Percentiles rank a stretch among this genome's conserved stretches.
These are phyloP conservation scores for Kwoniella heveanensis DNA, from an alignment of 768 basidiomycete species.

Conservation along the genomic window DNA sequence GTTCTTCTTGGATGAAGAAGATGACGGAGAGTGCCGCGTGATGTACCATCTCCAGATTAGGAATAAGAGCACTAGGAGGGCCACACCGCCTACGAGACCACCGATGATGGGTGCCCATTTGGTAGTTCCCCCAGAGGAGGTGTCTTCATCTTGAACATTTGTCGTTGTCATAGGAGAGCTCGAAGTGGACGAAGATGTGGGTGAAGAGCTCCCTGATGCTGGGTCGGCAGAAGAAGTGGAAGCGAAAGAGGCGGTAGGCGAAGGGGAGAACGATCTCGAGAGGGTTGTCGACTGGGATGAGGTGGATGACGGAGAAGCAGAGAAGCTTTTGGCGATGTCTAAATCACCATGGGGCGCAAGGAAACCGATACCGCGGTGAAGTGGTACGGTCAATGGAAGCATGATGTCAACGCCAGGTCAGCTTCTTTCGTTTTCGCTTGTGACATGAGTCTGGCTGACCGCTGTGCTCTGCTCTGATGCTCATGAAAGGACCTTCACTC, in stretches of 20 bases:
- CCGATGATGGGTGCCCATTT: conserved; percentile 37
- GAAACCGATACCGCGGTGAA: too few species aligned
- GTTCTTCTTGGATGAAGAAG: background rate
- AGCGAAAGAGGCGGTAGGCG: background rate
- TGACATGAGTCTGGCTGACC: too few species aligned
- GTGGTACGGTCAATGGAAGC: too few species aligned
- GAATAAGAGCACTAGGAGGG: conserved; percentile 20
- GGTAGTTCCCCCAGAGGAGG: background rate
- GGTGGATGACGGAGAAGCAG: conserved; percentile 8
- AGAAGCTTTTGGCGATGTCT: conserved; percentile 13
- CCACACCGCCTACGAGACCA: conserved; percentile 30
- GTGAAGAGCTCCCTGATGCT: conserved; percentile 6
- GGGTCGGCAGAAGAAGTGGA: background rate
- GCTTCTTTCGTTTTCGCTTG: too few species aligned
- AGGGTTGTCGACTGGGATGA: conserved; percentile 35
- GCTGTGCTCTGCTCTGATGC: too few species aligned
- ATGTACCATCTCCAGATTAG: conserved; percentile 20
- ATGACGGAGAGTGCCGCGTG: background rate
- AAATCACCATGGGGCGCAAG: too few species aligned
- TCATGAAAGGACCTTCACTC: too few species aligned
- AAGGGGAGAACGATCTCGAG: conserved; percentile 35
- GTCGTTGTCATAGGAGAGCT: background rate
- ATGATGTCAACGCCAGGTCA: too few species aligned
- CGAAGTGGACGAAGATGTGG: background rate
- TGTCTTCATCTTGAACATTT: background rate